phyloP scores from a whole-genome alignment of 306 rosid genomes.

The Rosa chinensis region DNA sequence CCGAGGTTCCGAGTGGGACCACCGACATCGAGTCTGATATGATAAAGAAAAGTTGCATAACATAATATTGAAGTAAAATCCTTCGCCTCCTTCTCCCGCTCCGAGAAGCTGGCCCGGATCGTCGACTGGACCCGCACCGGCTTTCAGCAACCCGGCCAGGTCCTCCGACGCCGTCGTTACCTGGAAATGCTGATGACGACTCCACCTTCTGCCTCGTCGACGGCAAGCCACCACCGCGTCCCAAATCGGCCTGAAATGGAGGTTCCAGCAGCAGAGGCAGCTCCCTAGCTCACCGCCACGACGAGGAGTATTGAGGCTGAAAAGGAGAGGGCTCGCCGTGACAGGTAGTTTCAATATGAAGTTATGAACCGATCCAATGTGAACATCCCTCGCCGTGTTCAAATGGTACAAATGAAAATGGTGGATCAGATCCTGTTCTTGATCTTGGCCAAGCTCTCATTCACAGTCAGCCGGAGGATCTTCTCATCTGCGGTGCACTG shows the following conservation, averaged over 20 bases:
- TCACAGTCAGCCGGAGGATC: constrained; percentile 79
- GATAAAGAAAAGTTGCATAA: too few species aligned
- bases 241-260: constrained; percentile 83
- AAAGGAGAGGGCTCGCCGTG: constrained; percentile 91
- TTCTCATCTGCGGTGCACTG: constrained; percentile 74
- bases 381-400: constrained; percentile 65
- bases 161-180: constrained; percentile 74
- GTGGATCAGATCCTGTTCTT: constrained; percentile 89
- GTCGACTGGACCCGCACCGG: constrained; percentile 83
- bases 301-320: constrained; percentile 75
- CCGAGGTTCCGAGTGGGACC: too few species aligned
- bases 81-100: constrained; percentile 87
- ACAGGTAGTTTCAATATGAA: constrained; percentile 55
- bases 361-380: constrained; percentile 64
- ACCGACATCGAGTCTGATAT: too few species aligned
- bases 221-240: constrained; percentile 84
- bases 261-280: constrained; percentile 75
- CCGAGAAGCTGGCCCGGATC: constrained; percentile 81
- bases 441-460: constrained; percentile 87
- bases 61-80: constrained; percentile 1
- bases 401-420: constrained; percentile 88
- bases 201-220: constrained; percentile 75
- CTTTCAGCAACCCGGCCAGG: constrained; percentile 58
- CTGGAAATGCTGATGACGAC: constrained; percentile 65
- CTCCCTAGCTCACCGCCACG: constrained; percentile 81